Evolutionary conservation across 1,139 yeast genomes (phyloP), one percentile per base, ranked within the genome.

Genomic region (Kodamaea sp.): DNA sequence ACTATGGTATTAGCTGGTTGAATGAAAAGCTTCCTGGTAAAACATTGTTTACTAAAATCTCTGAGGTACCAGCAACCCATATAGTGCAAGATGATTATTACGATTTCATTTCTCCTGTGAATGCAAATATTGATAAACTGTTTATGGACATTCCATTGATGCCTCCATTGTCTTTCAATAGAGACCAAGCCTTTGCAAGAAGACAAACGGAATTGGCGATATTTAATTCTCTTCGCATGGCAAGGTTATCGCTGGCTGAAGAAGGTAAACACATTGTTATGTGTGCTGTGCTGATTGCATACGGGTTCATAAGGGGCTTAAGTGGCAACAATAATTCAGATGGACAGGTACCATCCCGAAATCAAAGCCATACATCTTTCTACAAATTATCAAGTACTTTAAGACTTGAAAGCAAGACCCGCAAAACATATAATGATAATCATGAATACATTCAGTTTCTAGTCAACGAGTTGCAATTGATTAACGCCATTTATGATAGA

Each of bases 191-290:
- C 1, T 58, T 55, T 41, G 59, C 63, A 2, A 58, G 60, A 44
- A 53, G 68, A 32, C 60, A 61, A 37, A 58, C 65, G 4, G 73
- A 69, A 41, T 41, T 63, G 22, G 40, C 60, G 6, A 50, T 67
- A 5, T 45, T 61, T 4, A 47, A 57, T 6, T 44, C 51, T 2
- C 43, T 67, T 22, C 39, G 44, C 10, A 29, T 34, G 6, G 31
- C 36, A 6, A 30, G 24, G 31, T 24, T 20, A 24, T 15, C 41
- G 5, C 20, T n/a, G n/a, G 12, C n/a, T 9, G 30, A 29, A 8
- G 40, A 39, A 9, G 32, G 36, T 24, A 26, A 33, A 12, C 10
- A 23, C 12, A 29, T 40, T 8, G 20, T 42, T n/a, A 30, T 37
- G 37, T 33, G 43, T 9, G 36, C 40, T 7, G 38, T 40, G 3